Evolutionary conservation across 495 filamentous ascomycete species (phyloP), one percentile per base, ranked within the genome.

Genomic region (Xylaria telfairii): DNA sequence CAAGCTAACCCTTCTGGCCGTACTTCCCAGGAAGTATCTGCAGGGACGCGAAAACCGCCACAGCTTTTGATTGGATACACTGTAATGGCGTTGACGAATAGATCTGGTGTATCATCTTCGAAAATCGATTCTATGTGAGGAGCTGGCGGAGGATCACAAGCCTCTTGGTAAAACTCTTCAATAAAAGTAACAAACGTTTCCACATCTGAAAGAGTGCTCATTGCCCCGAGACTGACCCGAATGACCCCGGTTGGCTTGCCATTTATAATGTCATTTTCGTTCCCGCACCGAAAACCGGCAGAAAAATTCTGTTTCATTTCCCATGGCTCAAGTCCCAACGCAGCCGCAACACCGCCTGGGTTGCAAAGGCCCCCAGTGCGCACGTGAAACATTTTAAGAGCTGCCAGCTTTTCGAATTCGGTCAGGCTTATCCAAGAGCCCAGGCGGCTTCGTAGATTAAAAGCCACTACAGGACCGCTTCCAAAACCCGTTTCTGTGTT

Each of bases 11-110:
- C 95, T 80, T 96, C 92, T 19, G 83, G 81, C 59, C 84, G 87
- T 32, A 97, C 86, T 75, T 93, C 90, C 95, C 95, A 98, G 24
- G 83, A 75, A 28, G 80, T 80, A 9, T 81, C 87, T 1, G 82
- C 70, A 0, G 93, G 90, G 47, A 98, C 86, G n/a, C 83, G 85
- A 73, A 90, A 95, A 9, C 91, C 91, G 9, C 87, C 92, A 75
- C 95, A 98, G 75, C 91, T 93, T 81, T 97, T 97, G 79, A 98
- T 95, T 0, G 95, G 95, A 74, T 93, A 93, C 4, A 94, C 86
- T 0, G 81, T 87, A 26, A 93, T 87, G 72, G 85, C 90, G 65
- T 91, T 86, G 9, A 93, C 81, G 19, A 83, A 72, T 1, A 86
- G 73, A 39, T 71, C 61, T 17, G 80, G 26, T 10, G 37, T n/a